Evolutionary conservation across 2,329 filamentous ascomycete genomes (phyloP), one percentile per base, ranked within the genome.

Genomic region (Fusarium sp.): DNA sequence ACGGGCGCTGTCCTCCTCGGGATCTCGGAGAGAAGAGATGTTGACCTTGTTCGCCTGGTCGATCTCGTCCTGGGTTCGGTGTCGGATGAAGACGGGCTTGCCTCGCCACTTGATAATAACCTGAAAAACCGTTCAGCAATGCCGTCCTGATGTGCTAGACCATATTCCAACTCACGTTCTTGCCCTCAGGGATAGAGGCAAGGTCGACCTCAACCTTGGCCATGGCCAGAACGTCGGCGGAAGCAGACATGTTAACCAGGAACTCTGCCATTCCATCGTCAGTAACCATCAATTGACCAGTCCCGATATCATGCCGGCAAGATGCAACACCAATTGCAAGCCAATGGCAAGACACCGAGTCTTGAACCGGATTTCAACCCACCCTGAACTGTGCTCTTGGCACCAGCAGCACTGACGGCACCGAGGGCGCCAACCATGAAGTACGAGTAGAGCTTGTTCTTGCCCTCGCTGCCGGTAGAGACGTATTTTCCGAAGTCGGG

Each of bases 101-200:
- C 96, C 96, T 87, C 96, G 92, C 96, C 96, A 99, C 87, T 99
- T 99, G 88, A 99, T 97, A 82, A 99, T 97, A 81, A 99, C 91
- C 92, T 94, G 77, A 38, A 36, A 18, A 53, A 23, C 46, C 45
- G 11, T 56, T 65, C 36, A 67, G 56, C 26, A 30, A 57, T 40
- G 47, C n/a, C 38, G 31, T 40, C 8, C 41, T 28, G 16, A 40
- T 57, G 8, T 60, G 28, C 33, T 47, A 45, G 41, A 28, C 31
- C 23, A 40, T 65, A 54, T 60, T 30, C 55, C 53, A 51, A 86
- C 91, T 81, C 86, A 94, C 96, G 86, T 99, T 99, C 92, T 98
- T 99, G 88, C 96, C 96, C 87, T 98, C 95, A 69, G 96, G 96
- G 77, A 99, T 98, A 71, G 93, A 82, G 77, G 86, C 86, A 74